Base-by-base conservation (phyloP, 345 rosid species). In the Lepidium didymum region DNA sequence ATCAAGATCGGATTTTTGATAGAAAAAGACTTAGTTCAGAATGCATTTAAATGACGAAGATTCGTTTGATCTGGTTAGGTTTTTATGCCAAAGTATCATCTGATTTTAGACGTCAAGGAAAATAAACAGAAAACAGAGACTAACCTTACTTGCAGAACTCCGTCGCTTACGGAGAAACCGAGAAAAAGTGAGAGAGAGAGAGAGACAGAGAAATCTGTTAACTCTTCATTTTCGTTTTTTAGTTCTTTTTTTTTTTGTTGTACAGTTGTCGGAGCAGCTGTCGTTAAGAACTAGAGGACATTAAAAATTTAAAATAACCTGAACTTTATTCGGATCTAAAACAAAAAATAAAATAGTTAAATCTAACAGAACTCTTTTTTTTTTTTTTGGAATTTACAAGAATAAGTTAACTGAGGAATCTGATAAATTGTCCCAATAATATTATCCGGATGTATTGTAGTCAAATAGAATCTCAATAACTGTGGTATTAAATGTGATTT, bases 101-200 rank as follows among this genome's bases (percentile, higher is more conserved):
- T 31, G 34, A 23, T 44, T 5, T 7, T 1, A 6, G 2, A 29
- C 19, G 2, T n/a, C 16, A 59, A n/a, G 18, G 42, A 16, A 49
- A 12, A 14, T 43, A 50, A 18, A 47, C 10, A 46, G 36, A 8
- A 64, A 43, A 67, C 65, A 69, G 73, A 69, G 57, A 27, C 41
- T 25, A 54, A 72, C 75, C 75, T 56, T 55, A 34, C n/a, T 55
- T 72, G 54, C 41, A 71, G 19, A 54, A 54, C 38, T 54, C 37
- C 49, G 55, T 41, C 12, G 69, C 42, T 62, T 31, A 62, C 75
- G 75, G 75, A 72, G 75, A 72, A 55, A 45, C 69, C 75, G 41
- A 72, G 75, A 65, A 55, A 59, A 49, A 12, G 35, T 27, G 12
- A 31, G 42, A 46, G 56, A 45, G 42, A 59, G 25, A n/a, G n/a